Evolutionary conservation across 139 green algal genomes (phyloP), one percentile per base, ranked within the genome.

Genomic region (Zygnema cylindricum): DNA sequence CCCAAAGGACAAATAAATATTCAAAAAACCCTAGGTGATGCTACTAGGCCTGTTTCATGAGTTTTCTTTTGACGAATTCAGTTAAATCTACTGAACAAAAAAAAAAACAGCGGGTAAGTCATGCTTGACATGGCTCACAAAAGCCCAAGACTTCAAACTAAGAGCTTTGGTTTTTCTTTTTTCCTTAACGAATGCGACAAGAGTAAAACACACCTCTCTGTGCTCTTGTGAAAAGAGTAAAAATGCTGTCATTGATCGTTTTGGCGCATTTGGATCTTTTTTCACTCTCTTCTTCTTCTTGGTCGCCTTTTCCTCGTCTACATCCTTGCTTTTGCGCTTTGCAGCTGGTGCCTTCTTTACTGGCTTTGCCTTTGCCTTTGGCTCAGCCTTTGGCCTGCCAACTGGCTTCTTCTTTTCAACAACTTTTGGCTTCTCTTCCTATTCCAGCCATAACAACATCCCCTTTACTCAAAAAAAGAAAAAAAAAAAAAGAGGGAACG

Each of bases 201-300:
- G n/a, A n/a, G 49, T 16, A 16, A 63, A 16, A 63, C 79, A 63
- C 42, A 92, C 78, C 22, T 84, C 86, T 40, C 94, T 92, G 57
- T 93, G 88, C 42, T 93, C 93, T 77, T 93, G 92, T 84, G 82
- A 93, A 86, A 95, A 96, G 78, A 88, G 95, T 89, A 96, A 95
- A 92, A 95, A 96, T 36, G 93, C 92, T 7, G 90, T 93, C 39
- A 87, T 82, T 1, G 92, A 89, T 81, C 93, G 91, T 91, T 95
- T 95, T 49, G 94, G 94, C 11, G 86, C 91, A 69, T 93, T 92
- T 76, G 91, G 92, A 77, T 95, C 93, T 90, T 95, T 95, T 69
- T 89, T 90, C 77, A 33, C 33, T 25, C 77, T 36, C 36, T 43
- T 54, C 36, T 84, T 43, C 36, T 39, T 84, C 77, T 84, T 49